These are phyloP conservation scores for Persicaria tinctoria DNA, from an alignment of 148 eudicot genomes.

Conservation along the genomic window DNA sequence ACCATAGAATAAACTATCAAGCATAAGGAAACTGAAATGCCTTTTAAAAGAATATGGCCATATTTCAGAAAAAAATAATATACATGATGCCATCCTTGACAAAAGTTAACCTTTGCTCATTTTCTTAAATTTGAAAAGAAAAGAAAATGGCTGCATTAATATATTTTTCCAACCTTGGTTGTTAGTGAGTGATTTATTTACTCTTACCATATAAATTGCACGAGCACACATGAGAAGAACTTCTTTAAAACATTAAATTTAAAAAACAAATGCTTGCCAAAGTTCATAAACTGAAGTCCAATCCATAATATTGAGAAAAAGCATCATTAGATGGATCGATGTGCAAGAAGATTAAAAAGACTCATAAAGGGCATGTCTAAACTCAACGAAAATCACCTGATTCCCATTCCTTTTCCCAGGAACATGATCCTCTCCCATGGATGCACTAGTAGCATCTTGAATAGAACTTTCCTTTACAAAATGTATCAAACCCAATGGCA, in stretches of 20 bases:
- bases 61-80: not conserved
- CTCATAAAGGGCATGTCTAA: conserved; percentile 1
- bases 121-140: not conserved
- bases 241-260: not conserved
- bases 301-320: not conserved
- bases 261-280: not conserved
- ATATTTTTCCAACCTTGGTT: not conserved
- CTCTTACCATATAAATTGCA: not conserved
- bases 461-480: too few relatives aligned
- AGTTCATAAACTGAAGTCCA: not conserved
- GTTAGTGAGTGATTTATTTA: not conserved
- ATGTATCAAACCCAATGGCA: too few relatives aligned
- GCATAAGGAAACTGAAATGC: not conserved
- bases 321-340: not conserved
- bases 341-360: not conserved
- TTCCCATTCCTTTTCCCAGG: not conserved
- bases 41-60: not conserved
- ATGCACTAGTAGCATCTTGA: too few relatives aligned
- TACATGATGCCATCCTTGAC: not conserved
- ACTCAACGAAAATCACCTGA: conserved; percentile 8
- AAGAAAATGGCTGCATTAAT: not conserved
- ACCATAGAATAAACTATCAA: not conserved
- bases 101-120: not conserved
- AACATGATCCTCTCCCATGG: not conserved
- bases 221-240: not conserved